These are phyloP conservation scores for Sporisorium iseilematis-ciliati DNA, from an alignment of 1,284 basidiomycete genomes.

Conservation along the genomic window DNA sequence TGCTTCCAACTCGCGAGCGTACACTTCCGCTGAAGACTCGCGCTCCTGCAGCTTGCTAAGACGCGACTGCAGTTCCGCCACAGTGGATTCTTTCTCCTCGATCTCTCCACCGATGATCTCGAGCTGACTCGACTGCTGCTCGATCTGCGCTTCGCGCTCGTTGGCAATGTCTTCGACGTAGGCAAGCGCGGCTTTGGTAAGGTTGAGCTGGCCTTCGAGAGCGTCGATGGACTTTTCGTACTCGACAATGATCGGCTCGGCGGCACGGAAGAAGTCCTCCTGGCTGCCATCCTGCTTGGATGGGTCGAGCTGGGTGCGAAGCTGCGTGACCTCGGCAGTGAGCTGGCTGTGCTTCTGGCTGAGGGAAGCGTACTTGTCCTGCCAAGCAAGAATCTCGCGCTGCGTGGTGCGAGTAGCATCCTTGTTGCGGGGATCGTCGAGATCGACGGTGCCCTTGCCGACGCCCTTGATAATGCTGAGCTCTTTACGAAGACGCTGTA, in stretches of 20 bases:
- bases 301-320: conserved; percentile 58
- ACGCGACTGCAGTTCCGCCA: conserved; percentile 84
- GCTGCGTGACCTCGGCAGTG: conserved; percentile 82
- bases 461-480: conserved; percentile 81
- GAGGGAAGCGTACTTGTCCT: conserved; percentile 83
- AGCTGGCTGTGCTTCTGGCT: conserved; percentile 86
- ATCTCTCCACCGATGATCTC: conserved; percentile 74
- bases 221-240: conserved; percentile 97
- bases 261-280: conserved; percentile 91
- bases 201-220: conserved; percentile 91
- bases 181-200: conserved; percentile 87
- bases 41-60: conserved; percentile 86
- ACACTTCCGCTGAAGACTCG: conserved; percentile 90
- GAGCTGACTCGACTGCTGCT: conserved; percentile 73
- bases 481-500: conserved; percentile 80
- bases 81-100: conserved; percentile 82
- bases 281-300: conserved; percentile 71
- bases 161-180: conserved; percentile 91
- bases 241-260: conserved; percentile 93
- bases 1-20: conserved; percentile 90
- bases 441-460: conserved; percentile 45
- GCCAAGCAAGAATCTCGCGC: conserved; percentile 80
- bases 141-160: conserved; percentile 85
- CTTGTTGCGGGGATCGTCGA: conserved; percentile 37
- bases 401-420: conserved; percentile 43